These are phyloP conservation scores for Zasmidium cellare DNA, from an alignment of 2,329 filamentous ascomycete genomes.

Conservation along the genomic window DNA sequence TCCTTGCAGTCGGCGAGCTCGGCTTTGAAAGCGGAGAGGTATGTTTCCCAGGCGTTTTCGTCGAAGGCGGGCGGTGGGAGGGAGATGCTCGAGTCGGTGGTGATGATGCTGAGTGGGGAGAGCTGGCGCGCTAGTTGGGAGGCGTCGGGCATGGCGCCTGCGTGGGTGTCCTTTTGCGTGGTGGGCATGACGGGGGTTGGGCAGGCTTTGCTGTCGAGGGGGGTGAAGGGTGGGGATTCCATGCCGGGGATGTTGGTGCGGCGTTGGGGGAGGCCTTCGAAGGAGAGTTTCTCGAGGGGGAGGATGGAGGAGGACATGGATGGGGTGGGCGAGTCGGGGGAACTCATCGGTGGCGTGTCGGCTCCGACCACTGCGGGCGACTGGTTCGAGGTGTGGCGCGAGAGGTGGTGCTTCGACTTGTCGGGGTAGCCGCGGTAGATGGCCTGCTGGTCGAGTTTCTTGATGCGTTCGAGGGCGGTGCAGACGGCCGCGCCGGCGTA, in stretches of 20 bases:
- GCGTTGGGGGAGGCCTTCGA: conserved; percentile 13
- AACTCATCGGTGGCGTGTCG: conserved; percentile 17
- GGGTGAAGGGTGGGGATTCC: conserved; percentile 36
- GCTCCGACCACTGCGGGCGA: conserved; percentile 9
- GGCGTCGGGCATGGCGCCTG: conserved; percentile 18
- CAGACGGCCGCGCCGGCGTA: conserved; percentile 47
- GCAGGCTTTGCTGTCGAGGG: conserved; percentile 24
- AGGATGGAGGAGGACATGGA: conserved; percentile 8
- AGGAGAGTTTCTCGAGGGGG: conserved; percentile 16
- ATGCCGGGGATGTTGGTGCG: conserved; percentile 27
- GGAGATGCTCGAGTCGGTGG: conserved; percentile 12
- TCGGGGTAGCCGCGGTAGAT: conserved; percentile 34
- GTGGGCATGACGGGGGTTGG: conserved; percentile 20
- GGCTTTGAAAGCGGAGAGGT: conserved; percentile 29
- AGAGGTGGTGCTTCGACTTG: conserved; percentile 19
- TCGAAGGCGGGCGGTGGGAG: conserved; percentile 23
- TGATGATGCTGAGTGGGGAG: conserved; percentile 14
- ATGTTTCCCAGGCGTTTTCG: conserved; percentile 34
- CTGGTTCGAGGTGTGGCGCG: conserved; percentile 15
- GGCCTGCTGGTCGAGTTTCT: conserved; percentile 35
- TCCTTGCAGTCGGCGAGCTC: conserved; percentile 39
- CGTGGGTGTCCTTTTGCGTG: conserved; percentile 3
- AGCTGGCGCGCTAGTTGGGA: conserved; percentile 22
- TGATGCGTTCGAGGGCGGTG: conserved; percentile 41
- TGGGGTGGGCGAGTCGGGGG: conserved; percentile 17